These are phyloP conservation scores for Tricholoma bakamatsutake DNA, from an alignment of 768 basidiomycete genomes.

Conservation along the genomic window DNA sequence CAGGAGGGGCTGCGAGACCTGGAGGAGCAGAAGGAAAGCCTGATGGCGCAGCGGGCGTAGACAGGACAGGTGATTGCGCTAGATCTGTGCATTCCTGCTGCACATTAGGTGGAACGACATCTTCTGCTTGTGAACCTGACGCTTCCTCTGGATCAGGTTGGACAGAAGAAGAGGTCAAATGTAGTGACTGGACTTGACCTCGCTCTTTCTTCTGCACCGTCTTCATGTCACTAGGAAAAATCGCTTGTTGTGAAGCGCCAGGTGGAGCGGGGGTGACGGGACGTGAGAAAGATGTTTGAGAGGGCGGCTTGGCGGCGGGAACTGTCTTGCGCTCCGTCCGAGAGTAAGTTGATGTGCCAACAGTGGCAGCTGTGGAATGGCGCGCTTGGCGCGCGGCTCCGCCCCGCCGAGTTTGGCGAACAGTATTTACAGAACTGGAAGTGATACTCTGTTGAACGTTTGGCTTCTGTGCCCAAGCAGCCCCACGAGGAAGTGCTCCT, in stretches of 20 bases:
- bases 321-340: constrained; percentile 39
- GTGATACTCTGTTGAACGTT: constrained; percentile 14
- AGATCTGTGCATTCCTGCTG: constrained; percentile 26
- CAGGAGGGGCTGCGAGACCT: constrained; percentile 52
- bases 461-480: constrained; percentile 56
- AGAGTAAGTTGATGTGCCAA: constrained; percentile 24
- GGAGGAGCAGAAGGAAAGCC: constrained; percentile 41
- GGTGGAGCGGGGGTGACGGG: constrained; percentile 47
- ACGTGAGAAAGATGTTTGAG: constrained; percentile 54
- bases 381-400: constrained; percentile 43
- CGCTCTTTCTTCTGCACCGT: constrained; percentile 33
- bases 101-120: constrained; percentile 23
- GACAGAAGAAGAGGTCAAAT: constrained; percentile 39
- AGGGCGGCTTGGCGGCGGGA: constrained; percentile 34
- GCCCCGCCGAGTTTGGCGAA: constrained; percentile 39
- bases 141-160: constrained; percentile 47
- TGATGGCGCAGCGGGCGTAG: constrained; percentile 33
- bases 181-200: constrained; percentile 17
- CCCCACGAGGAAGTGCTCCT: constrained; percentile 60
- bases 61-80: constrained; percentile 27
- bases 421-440: constrained; percentile 17
- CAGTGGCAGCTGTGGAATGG: constrained; percentile 20
- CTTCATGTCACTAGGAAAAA: constrained; percentile 39
- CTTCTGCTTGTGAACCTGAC: constrained; percentile 38
- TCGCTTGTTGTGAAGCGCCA: constrained; percentile 33